Conservation (phyloP, 305 asterid species). For the Fraxinus xanthoxyloides region DNA sequence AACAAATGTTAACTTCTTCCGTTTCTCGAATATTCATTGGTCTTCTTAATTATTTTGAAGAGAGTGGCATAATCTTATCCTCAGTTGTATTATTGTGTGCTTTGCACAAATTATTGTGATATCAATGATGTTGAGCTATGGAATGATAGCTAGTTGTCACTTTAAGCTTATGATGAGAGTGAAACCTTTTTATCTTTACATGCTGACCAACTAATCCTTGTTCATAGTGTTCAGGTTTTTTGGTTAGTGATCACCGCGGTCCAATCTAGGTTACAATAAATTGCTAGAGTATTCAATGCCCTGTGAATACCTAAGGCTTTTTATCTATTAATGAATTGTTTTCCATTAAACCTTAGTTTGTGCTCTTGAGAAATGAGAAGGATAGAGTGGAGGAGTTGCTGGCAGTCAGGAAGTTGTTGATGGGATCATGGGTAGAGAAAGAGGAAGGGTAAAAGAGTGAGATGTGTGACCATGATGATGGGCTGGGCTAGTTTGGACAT, state of each 20-base stretch:
- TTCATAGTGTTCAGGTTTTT: background rate
- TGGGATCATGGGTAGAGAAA: background rate
- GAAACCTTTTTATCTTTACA: background rate
- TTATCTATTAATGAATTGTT: background rate
- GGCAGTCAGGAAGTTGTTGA: background rate
- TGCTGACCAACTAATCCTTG: background rate
- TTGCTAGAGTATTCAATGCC: background rate
- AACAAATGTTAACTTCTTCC: background rate
- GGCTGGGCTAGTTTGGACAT: background rate
- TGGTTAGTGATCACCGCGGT: background rate
- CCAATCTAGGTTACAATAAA: background rate
- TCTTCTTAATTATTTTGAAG: slow-evolving; percentile 1
- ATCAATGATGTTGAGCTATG: background rate
- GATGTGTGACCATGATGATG: background rate
- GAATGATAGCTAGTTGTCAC: background rate
- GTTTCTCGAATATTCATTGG: background rate
- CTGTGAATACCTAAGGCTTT: background rate
- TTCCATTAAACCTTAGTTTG: background rate
- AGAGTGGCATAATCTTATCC: background rate
- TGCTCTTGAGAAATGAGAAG: slow-evolving; percentile 1
- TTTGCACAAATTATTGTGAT: background rate
- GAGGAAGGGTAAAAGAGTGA: background rate
- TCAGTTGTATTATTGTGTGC: background rate
- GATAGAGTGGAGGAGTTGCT: background rate
- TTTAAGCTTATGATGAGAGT: background rate